Percentiles rank a stretch among this genome's conserved stretches.
These are phyloP conservation scores for Hygrophorus russula DNA, from an alignment of 768 basidiomycete species.

Conservation along the genomic window DNA sequence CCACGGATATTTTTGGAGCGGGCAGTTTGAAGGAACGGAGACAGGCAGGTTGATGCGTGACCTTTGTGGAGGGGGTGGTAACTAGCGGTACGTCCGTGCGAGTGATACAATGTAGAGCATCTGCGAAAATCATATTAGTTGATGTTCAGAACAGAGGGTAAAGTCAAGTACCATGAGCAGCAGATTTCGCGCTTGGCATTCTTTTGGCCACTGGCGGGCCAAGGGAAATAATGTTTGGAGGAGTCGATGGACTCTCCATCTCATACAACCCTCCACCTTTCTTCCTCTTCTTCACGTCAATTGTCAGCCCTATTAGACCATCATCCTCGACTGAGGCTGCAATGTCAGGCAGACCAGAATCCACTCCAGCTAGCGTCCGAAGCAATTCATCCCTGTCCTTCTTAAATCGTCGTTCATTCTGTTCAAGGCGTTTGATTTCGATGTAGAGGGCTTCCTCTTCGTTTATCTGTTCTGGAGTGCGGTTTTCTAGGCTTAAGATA, in stretches of 20 bases:
- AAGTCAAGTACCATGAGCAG: slow-evolving; percentile 39
- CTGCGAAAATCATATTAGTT: slow-evolving; percentile 23
- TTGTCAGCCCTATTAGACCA: slow-evolving; percentile 26
- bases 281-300: slow-evolving; percentile 52
- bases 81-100: slow-evolving; percentile 45
- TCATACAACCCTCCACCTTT: slow-evolving; percentile 30
- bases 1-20: slow-evolving; percentile 59
- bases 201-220: slow-evolving; percentile 26
- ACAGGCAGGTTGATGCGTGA: slow-evolving; percentile 67
- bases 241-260: slow-evolving; percentile 39
- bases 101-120: slow-evolving; percentile 61
- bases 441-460: slow-evolving; percentile 94
- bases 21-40: slow-evolving; percentile 85
- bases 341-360: slow-evolving; percentile 74
- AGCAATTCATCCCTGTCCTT: slow-evolving; percentile 83
- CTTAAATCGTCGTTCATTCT: slow-evolving; percentile 81
- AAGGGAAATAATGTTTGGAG: slow-evolving; percentile 21
- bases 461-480: slow-evolving; percentile 81
- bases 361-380: slow-evolving; percentile 73
- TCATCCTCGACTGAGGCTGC: slow-evolving; percentile 47
- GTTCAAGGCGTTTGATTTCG: slow-evolving; percentile 91
- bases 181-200: slow-evolving; percentile 38
- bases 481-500: slow-evolving; percentile 72
- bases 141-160: background rate
- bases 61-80: slow-evolving; percentile 52